Percentiles rank a stretch among this genome's conserved stretches.
phyloP scores from a whole-genome alignment of 768 basidiomycete genomes.

The Russula sp. region DNA sequence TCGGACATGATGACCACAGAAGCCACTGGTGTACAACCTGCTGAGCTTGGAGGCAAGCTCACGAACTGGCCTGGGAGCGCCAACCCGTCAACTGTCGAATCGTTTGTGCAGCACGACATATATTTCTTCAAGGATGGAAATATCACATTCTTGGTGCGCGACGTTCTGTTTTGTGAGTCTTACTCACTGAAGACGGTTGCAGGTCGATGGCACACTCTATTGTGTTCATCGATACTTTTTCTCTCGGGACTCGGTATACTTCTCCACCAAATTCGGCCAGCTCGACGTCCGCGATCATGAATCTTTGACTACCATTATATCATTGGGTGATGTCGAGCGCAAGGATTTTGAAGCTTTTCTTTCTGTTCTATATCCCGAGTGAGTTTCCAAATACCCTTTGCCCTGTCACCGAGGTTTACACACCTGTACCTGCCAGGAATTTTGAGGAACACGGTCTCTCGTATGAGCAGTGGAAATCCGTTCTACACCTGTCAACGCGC shows the following conservation, averaged over 20 bases:
- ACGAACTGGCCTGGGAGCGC: background rate
- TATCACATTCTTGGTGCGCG: slow-evolving; percentile 26
- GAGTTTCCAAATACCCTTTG: background rate
- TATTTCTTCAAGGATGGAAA: slow-evolving; percentile 28
- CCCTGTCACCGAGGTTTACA: background rate
- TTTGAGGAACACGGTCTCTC: background rate
- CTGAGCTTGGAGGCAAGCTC: background rate
- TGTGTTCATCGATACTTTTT: slow-evolving; percentile 27
- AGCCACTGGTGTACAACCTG: background rate
- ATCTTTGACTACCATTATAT: background rate
- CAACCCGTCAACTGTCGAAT: background rate
- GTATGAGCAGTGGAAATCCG: background rate
- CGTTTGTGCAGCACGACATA: slow-evolving; percentile 9
- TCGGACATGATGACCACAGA: background rate
- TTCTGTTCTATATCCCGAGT: slow-evolving; percentile 18
- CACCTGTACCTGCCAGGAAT: background rate
- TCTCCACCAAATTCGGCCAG: background rate
- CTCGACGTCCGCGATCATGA: background rate
- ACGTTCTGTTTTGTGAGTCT: background rate
- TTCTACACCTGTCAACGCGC: background rate
- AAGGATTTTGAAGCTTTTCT: slow-evolving; percentile 22
- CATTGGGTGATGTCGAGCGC: slow-evolving; percentile 6
- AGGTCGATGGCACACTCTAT: slow-evolving; percentile 10
- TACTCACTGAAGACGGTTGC: background rate
- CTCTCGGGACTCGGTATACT: slow-evolving; percentile 18